phyloP scores from a whole-genome alignment of 352 stramenopile genomes.

The Pythium guiyangense region DNA sequence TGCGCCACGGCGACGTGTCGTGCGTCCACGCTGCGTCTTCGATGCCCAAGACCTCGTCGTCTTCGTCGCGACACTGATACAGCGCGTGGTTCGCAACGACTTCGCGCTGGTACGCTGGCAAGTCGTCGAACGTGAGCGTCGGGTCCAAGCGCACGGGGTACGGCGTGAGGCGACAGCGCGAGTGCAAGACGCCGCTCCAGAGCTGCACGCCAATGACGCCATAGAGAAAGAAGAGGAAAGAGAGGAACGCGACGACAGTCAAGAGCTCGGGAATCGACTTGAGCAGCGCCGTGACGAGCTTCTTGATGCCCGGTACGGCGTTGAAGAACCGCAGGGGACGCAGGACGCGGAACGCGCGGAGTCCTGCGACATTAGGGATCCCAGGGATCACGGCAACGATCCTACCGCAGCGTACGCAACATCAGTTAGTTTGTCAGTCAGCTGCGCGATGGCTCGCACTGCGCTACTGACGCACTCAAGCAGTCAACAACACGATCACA shows the following conservation, averaged over 20 bases:
- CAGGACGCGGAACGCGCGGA: conserved; percentile 51
- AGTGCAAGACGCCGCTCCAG: conserved; percentile 64
- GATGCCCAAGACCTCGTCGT: conserved; percentile 23
- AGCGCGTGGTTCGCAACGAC: conserved; percentile 28
- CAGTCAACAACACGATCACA: neutral
- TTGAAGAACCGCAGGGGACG: conserved; percentile 54
- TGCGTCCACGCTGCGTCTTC: conserved; percentile 33
- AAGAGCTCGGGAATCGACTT: conserved; percentile 69
- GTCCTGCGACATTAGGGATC: conserved; percentile 33
- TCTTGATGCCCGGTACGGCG: conserved; percentile 62
- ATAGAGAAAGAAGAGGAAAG: conserved; percentile 84
- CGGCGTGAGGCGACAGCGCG: conserved; percentile 63
- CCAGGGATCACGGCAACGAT: conserved; percentile 39
- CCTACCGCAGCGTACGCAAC: neutral
- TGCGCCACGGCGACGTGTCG: conserved; percentile 44
- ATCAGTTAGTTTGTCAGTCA: neutral
- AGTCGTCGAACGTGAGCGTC: conserved; percentile 19
- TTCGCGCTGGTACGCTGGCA: conserved; percentile 26
- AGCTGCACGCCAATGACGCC: conserved; percentile 80
- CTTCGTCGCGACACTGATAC: conserved; percentile 29
- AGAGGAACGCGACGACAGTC: conserved; percentile 72
- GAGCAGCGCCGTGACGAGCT: conserved; percentile 76
- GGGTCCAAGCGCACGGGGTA: conserved; percentile 48
- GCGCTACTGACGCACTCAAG: too few relatives aligned
- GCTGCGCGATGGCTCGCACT: too few relatives aligned